Evolutionary conservation across 1,139 yeast genomes (phyloP), one percentile per base, ranked within the genome.

Genomic region (Lodderomyces beijingensis): DNA sequence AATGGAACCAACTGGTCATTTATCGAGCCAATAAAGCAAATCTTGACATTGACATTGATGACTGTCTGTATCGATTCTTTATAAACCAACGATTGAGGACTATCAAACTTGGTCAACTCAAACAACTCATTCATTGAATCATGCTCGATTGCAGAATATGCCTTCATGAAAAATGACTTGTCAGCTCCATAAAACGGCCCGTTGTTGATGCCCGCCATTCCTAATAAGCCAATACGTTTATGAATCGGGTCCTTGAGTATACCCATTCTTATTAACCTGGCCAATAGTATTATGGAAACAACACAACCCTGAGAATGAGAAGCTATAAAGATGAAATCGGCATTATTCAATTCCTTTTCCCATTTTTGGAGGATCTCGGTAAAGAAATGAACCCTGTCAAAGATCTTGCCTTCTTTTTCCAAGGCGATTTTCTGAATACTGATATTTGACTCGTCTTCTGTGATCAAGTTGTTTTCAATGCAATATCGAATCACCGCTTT

Each of bases 261-360:
- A 0, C 91, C 94, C 43, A 77, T 70, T 41, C 75, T 79, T 6
- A 91, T 73, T 28, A 91, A 64, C 43, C 74, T 70, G 0, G 95
- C 85, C 21, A 88, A 59, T 19, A 91, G 55, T 30, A 87, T 81
- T 1, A 87, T 78, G 1, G 95, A 78, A 0, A 91, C 97, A 0
- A 95, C 96, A 35, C 93, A 81, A 0, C 98, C 97, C 57, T 91
- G 98, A 0, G 96, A 87, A 59, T 91, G 98, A 0, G 95, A 79
- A 1, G 96, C 96, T 43, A 91, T 74, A 52, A 82, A 87, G 8
- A 91, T 76, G 45, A 83, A 82, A 53, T 91, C 97, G 0, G 96
- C 89, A 19, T 74, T 70, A 35, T 74, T 71, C 18, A 91, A 66
- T 45, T 84, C 87, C 14, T 75, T 63, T 28, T 70, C 61, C 88